Conservation (phyloP, 768 basidiomycete species). For the Auricularia heimuer region DNA sequence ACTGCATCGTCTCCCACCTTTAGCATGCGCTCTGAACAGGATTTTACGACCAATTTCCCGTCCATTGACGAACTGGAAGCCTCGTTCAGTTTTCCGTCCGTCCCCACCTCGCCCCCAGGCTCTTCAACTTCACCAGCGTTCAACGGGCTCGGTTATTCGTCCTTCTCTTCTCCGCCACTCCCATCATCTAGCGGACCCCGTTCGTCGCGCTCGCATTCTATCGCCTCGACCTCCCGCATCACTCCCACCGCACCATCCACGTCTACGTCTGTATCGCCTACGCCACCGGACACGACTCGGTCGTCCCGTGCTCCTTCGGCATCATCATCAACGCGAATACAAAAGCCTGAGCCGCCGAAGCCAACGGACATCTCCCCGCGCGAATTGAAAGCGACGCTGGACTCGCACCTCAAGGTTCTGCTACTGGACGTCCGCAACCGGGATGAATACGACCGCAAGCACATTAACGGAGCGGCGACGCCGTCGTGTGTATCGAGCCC, state of each 20-base stretch:
- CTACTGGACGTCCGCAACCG: constrained; percentile 77
- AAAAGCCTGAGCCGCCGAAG: constrained; percentile 43
- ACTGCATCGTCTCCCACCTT: constrained; percentile 2
- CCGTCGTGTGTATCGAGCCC: constrained; percentile 80
- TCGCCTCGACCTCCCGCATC: constrained; percentile 5
- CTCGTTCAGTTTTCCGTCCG: constrained; percentile 2
- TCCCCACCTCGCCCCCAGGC: constrained; percentile 4
- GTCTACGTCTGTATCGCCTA: constrained; percentile 3
- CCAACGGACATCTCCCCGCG: constrained; percentile 52
- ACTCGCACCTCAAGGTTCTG: constrained; percentile 45
- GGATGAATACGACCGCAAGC: constrained; percentile 64
- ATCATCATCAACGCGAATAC: constrained; percentile 49
- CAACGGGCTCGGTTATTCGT: constrained; percentile 25
- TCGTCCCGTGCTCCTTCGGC: constrained; percentile 16
- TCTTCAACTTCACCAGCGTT: constrained; percentile 28
- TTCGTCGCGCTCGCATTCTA: constrained; percentile 3
- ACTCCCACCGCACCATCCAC: background rate
- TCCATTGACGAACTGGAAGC: constrained; percentile 34
- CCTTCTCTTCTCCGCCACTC: background rate
- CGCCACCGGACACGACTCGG: constrained; percentile 20
- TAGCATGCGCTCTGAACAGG: constrained; percentile 22
- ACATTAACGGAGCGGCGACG: constrained; percentile 42
- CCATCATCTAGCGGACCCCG: constrained; percentile 18
- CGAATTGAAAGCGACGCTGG: constrained; percentile 42
- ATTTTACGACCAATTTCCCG: constrained; percentile 61